A percentile compares a stretch with the other conserved stretches of the same genome.
phyloP scores from a whole-genome alignment of 345 rosid genomes.

The Arabis hirsuta region DNA sequence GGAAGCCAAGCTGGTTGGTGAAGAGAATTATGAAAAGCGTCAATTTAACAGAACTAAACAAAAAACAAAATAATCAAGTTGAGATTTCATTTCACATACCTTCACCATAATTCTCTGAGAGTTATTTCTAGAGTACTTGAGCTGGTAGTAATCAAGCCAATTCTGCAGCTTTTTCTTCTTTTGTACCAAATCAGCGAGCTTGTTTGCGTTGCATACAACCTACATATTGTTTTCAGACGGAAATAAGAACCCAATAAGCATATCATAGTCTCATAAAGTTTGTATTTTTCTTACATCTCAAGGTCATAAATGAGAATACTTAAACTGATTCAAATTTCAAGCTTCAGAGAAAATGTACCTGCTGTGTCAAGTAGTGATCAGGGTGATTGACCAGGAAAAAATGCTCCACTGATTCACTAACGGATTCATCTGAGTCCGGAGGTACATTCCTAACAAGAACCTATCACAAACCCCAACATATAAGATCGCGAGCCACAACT shows the following conservation, averaged over 20 bases:
- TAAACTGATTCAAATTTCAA: neutral
- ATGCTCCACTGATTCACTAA: slow-evolving; percentile 83
- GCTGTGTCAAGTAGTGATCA: slow-evolving; percentile 69
- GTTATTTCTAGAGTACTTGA: slow-evolving; percentile 62
- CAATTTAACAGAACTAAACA: slow-evolving; percentile 16
- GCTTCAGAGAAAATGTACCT: slow-evolving; percentile 47
- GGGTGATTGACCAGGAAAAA: slow-evolving; percentile 86
- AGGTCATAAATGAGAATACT: slow-evolving; percentile 5
- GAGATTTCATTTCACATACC: slow-evolving; percentile 48
- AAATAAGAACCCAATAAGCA: slow-evolving; percentile 22
- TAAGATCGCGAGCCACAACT: slow-evolving; percentile 1
- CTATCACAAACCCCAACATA: slow-evolving; percentile 44
- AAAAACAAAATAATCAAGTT: neutral
- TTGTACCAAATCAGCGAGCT: slow-evolving; percentile 77
- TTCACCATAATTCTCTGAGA: slow-evolving; percentile 59
- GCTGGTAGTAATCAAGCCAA: slow-evolving; percentile 89
- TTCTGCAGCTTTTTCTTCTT: slow-evolving; percentile 77
- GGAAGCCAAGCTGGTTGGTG: slow-evolving; percentile 81
- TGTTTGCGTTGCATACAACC: slow-evolving; percentile 91
- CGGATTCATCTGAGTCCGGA: slow-evolving; percentile 83
- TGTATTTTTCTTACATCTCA: neutral
- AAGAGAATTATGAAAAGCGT: slow-evolving; percentile 10
- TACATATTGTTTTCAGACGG: slow-evolving; percentile 39
- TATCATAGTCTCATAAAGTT: slow-evolving; percentile 3
- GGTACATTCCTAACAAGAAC: slow-evolving; percentile 90